A percentile compares a stretch with the other conserved stretches of the same genome.
These are phyloP conservation scores for Cylindricascospora bacillispora DNA, from an alignment of 1,139 yeast genomes.

Conservation along the genomic window DNA sequence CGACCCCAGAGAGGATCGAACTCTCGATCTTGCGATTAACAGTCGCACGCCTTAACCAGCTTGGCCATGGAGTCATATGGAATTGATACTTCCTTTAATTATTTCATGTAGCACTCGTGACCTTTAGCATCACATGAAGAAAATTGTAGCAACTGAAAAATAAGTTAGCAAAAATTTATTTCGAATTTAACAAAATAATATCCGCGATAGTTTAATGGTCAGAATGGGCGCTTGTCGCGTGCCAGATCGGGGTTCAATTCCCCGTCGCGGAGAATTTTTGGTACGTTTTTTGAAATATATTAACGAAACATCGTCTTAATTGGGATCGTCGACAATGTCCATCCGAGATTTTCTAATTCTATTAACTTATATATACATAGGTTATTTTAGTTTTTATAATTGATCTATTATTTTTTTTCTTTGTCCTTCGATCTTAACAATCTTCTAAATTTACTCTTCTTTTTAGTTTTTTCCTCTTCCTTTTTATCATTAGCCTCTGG, in stretches of 20 bases:
- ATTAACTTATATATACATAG: too few species aligned
- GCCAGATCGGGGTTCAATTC: constrained; percentile 30
- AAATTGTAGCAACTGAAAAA: too few species aligned
- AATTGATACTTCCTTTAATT: too few species aligned
- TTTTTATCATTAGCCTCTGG: constrained; percentile 4
- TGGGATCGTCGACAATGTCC: too few species aligned
- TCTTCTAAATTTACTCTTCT: constrained; percentile 20
- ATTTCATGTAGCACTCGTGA: too few species aligned
- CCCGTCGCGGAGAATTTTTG: constrained; percentile 28
- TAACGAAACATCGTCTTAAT: too few species aligned
- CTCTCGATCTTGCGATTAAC: constrained; percentile 23
- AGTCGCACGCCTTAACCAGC: constrained; percentile 22
- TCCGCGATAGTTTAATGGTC: constrained; percentile 26
- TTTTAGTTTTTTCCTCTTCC: constrained; percentile 20
- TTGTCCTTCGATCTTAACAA: constrained; percentile 11
- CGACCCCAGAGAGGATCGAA: constrained; percentile 22
- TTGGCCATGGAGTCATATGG: constrained; percentile 21
- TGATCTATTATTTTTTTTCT: neutral
- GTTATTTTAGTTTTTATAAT: too few species aligned
- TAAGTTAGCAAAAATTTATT: too few species aligned
- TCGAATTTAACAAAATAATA: too few species aligned
- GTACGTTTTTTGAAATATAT: too few species aligned
- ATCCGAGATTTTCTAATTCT: too few species aligned
- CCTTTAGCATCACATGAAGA: too few species aligned
- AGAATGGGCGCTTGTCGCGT: constrained; percentile 30